phyloP scores from a whole-genome alignment of 768 basidiomycete genomes.

The Tricholoma furcatifolium region DNA sequence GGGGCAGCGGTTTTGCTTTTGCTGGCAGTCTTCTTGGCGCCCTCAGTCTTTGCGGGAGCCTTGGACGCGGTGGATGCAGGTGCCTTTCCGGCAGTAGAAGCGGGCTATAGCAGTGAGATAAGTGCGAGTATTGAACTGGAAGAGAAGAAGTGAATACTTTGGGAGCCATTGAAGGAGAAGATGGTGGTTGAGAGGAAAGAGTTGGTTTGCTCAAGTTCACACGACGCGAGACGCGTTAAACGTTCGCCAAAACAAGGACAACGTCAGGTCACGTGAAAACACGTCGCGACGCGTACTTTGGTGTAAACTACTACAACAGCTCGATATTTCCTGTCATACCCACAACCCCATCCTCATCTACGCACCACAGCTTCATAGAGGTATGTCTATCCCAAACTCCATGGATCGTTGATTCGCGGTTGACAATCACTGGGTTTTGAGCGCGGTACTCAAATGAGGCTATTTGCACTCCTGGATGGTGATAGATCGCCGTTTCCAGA shows the following conservation, averaged over 20 bases:
- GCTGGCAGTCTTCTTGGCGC: slow-evolving; percentile 51
- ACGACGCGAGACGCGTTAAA: slow-evolving; percentile 15
- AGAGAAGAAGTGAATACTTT: slow-evolving; percentile 5
- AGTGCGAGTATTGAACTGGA: not conserved
- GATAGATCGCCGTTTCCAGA: slow-evolving; percentile 55
- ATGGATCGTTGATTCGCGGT: slow-evolving; percentile 44
- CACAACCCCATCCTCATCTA: slow-evolving; percentile 53
- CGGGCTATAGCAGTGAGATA: slow-evolving; percentile 9
- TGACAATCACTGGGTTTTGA: slow-evolving; percentile 59
- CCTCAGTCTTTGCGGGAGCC: slow-evolving; percentile 47
- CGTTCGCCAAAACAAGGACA: slow-evolving; percentile 14
- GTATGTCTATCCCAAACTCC: slow-evolving; percentile 42
- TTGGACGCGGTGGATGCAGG: slow-evolving; percentile 32
- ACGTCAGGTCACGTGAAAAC: slow-evolving; percentile 10
- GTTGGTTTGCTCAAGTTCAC: slow-evolving; percentile 3
- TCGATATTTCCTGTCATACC: slow-evolving; percentile 65
- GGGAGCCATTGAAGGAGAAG: slow-evolving; percentile 13
- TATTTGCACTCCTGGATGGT: slow-evolving; percentile 47
- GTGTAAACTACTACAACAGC: slow-evolving; percentile 7
- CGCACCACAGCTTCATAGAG: slow-evolving; percentile 54
- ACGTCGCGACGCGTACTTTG: not conserved
- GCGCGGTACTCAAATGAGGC: slow-evolving; percentile 68
- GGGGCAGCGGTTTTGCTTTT: slow-evolving; percentile 32
- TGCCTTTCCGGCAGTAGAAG: slow-evolving; percentile 17
- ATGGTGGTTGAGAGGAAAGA: slow-evolving; percentile 12